A percentile compares a stretch with the other conserved stretches of the same genome.
phyloP scores from a whole-genome alignment of 225 moss, liverwort and hornwort genomes.

The Asterella californica region DNA sequence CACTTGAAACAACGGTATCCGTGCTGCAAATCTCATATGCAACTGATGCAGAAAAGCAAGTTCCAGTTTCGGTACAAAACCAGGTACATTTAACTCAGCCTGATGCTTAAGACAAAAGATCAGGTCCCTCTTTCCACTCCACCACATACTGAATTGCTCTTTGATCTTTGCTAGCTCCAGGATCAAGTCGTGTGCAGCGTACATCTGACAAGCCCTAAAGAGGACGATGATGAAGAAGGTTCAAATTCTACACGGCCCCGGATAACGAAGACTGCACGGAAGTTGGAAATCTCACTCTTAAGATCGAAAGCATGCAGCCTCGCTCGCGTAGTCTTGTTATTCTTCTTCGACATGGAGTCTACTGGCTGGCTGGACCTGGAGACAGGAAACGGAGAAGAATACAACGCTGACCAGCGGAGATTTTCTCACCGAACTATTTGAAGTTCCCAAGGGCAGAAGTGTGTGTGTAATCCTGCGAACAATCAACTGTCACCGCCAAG shows the following conservation, averaged over 20 bases:
- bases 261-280: not conserved
- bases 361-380: conserved; percentile 1
- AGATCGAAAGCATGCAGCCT: conserved; percentile 17
- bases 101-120: too few relatives aligned
- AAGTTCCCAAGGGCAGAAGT: too few relatives aligned
- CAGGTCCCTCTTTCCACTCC: not conserved
- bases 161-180: not conserved
- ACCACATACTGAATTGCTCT: not conserved
- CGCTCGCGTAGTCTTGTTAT: conserved; percentile 3
- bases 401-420: not conserved
- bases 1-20: too few relatives aligned
- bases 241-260: not conserved
- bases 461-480: too few relatives aligned
- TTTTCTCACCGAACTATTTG: not conserved
- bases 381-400: not conserved
- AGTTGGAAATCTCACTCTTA: not conserved
- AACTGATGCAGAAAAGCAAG: too few relatives aligned
- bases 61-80: too few relatives aligned
- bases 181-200: not conserved
- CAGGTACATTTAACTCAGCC: too few relatives aligned
- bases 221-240: too few relatives aligned
- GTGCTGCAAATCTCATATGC: too few relatives aligned
- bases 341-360: conserved; percentile 18
- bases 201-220: not conserved
- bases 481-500: not conserved